Percentiles rank a stretch among this genome's conserved stretches.
Conservation (phyloP, 73 alveolate species). For the Tetrahymena elliotti region DNA sequence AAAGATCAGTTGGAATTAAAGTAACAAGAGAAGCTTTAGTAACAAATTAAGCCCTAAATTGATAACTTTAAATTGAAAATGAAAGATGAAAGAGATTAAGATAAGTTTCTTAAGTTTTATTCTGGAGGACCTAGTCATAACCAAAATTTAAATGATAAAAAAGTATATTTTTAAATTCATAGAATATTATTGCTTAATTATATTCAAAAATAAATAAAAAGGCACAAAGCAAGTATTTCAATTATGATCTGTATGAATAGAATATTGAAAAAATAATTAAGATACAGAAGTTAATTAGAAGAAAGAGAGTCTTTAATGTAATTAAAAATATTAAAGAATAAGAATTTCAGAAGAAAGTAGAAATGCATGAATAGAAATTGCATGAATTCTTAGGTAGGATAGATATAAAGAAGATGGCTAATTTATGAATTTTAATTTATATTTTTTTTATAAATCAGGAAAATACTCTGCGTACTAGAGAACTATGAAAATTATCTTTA, state of each 20-base stretch:
- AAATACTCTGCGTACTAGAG: background rate
- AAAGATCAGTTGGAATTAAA: background rate
- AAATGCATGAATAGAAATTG: background rate
- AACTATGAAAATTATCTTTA: background rate
- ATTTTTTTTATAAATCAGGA: background rate
- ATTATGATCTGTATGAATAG: background rate
- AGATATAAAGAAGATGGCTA: too few relatives aligned
- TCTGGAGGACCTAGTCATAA: background rate
- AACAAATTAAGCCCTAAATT: background rate
- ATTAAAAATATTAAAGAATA: background rate
- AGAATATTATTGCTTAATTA: too few relatives aligned
- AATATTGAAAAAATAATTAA: background rate
- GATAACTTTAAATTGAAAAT: background rate
- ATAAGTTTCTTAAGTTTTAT: background rate
- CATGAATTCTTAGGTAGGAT: background rate
- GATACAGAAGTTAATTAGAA: background rate
- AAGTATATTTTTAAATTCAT: too few relatives aligned
- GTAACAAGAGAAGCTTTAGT: background rate
- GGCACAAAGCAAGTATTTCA: too few relatives aligned
- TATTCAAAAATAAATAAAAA: too few relatives aligned
- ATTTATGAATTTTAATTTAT: too few relatives aligned
- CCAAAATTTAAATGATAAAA: background rate
- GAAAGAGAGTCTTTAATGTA: background rate
- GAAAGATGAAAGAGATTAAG: background rate
- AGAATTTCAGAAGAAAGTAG: background rate